Evolutionary conservation across 129 eudicot genomes (phyloP), one percentile per base, ranked within the genome.

Genomic region (Tagetes patula): DNA sequence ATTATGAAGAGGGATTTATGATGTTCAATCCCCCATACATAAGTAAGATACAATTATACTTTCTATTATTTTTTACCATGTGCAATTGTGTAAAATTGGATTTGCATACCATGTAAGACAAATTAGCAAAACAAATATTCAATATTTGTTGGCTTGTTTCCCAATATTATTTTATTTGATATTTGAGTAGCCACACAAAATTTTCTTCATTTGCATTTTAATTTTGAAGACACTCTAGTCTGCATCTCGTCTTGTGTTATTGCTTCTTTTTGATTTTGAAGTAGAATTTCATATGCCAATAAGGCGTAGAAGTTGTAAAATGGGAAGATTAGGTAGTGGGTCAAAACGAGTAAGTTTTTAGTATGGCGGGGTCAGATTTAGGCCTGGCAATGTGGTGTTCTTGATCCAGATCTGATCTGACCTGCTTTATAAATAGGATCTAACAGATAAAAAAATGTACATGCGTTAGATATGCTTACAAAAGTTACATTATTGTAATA

Each of bases 51-150:
- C 41, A 58, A 42, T 37, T 8, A 6, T 42, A 42, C 0, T 1
- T 70, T 58, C 6, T 9, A 46, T 62, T 46, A 1, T 39, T 48
- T 73, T 45, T 46, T 46, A 48, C n/a, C 48, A 33, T 46, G 67
- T 8, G 45, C 27, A 43, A 60, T 45, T 33, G 45, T 61, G 47
- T 9, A 12, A 56, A 54, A 8, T n/a, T 42, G 43, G 48, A 54
- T 73, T 71, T 73, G 37, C 14, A 38, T 11, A 14, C 12, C 47
- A 40, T 55, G 42, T 13, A 59, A 58, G 76, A 72, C 68, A 48
- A 42, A 34, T 33, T 9, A 64, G 56, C 65, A 10, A 58, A 72
- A 39, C 42, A 32, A 3, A 11, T 30, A 31, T 31, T 32, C n/a
- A 31, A 40, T 31, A 67, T 20, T 20, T 20, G 27, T 20, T 20